These are phyloP conservation scores for Entomortierella lignicola DNA, from an alignment of 192 early-diverging fungal genomes.

Conservation along the genomic window DNA sequence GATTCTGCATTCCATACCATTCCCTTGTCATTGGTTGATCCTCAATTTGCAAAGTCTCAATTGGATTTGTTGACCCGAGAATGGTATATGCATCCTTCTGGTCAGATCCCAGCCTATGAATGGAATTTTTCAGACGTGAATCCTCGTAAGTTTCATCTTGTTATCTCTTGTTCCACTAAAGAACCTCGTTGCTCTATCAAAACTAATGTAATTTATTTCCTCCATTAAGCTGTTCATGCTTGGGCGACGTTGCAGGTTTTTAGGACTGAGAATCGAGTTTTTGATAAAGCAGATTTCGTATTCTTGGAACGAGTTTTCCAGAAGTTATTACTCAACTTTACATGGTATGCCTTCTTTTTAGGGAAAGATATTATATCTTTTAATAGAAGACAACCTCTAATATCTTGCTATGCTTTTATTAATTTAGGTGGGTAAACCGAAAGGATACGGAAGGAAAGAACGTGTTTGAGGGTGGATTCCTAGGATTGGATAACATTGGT, in stretches of 20 bases:
- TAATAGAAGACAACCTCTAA: too few relatives aligned
- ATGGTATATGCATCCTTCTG: constrained; percentile 55
- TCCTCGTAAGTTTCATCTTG: constrained; percentile 31
- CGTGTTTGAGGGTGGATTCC: constrained; percentile 65
- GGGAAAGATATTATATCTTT: too few relatives aligned
- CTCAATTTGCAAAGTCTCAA: constrained; percentile 43
- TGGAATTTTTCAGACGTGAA: constrained; percentile 56
- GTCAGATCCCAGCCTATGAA: constrained; percentile 50
- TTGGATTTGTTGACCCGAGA: constrained; percentile 49
- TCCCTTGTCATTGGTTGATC: constrained; percentile 41
- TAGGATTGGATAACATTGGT: constrained; percentile 68
- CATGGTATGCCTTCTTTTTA: too few relatives aligned
- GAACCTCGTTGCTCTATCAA: background rate
- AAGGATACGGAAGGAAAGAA: constrained; percentile 65
- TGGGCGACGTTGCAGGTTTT: constrained; percentile 49
- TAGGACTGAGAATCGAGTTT: constrained; percentile 37
- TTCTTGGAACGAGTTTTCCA: constrained; percentile 51
- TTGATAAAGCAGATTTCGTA: constrained; percentile 21
- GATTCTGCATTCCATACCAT: constrained; percentile 48
- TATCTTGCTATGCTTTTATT: too few relatives aligned
- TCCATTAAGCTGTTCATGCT: constrained; percentile 40
- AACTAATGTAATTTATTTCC: too few relatives aligned
- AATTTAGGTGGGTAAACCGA: constrained; percentile 66
- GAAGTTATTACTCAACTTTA: constrained; percentile 47
- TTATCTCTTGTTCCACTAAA: background rate